Conservation (phyloP, 176 grass and related monocot genomes). For the Zea luxurians region DNA sequence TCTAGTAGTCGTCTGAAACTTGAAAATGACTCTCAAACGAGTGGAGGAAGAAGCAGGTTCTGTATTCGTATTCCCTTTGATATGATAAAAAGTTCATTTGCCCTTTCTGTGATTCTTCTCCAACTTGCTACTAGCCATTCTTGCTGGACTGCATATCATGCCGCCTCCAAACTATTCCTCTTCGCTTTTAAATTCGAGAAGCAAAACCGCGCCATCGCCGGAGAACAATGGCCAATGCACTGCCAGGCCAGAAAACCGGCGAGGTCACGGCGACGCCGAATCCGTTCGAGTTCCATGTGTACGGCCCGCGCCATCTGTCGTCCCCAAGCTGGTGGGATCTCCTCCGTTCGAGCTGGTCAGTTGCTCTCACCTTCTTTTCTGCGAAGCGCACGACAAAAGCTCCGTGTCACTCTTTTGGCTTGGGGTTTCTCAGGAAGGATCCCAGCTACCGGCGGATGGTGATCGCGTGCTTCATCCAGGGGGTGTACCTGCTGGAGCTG, state of each 20-base stretch:
- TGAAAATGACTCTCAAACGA: neutral
- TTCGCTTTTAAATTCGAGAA: constrained; percentile 7
- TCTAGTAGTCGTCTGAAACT: neutral
- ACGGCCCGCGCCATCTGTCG: constrained; percentile 66
- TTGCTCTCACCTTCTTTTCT: neutral
- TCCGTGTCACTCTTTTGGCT: neutral
- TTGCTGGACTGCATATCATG: constrained; percentile 12
- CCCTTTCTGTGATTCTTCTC: constrained; percentile 44
- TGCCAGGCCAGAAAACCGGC: constrained; percentile 21
- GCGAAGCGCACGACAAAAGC: neutral
- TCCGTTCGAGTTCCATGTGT: constrained; percentile 63
- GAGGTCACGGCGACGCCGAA: neutral
- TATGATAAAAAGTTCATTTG: constrained; percentile 22
- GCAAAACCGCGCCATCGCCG: neutral
- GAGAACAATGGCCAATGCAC: constrained; percentile 32
- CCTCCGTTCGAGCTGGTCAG: constrained; percentile 75
- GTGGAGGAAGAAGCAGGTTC: constrained; percentile 37
- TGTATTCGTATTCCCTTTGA: constrained; percentile 8
- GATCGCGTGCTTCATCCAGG: constrained; percentile 89
- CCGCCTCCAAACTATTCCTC: neutral
- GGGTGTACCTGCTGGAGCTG: constrained; percentile 78
- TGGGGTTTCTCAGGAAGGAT: constrained; percentile 57
- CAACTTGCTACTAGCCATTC: constrained; percentile 3
- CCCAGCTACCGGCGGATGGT: constrained; percentile 69
- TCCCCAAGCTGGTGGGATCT: constrained; percentile 67